These are phyloP conservation scores for Paraconiothyrium sp. DNA, from an alignment of 2,329 filamentous ascomycete genomes.

Conservation along the genomic window DNA sequence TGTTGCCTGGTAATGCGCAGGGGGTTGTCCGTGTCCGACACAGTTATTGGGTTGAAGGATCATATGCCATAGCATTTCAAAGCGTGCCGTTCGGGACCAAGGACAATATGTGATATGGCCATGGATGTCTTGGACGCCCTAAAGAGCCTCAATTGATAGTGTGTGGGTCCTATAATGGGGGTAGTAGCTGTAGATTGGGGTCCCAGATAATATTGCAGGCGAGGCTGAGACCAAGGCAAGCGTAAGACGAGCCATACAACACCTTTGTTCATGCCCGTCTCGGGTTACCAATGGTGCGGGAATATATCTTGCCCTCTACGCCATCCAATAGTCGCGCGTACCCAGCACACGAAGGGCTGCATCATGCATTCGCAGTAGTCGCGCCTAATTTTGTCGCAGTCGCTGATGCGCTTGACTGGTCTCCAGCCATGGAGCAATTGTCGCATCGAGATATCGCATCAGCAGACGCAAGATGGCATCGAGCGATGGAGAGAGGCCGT, in stretches of 20 bases:
- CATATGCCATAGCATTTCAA: slow-evolving; percentile 21
- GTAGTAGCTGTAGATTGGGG: slow-evolving; percentile 1
- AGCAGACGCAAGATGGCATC: slow-evolving; percentile 12
- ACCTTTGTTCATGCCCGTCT: slow-evolving; percentile 20
- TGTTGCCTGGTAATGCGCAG: slow-evolving; percentile 29
- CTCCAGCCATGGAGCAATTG: neutral
- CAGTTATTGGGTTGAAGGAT: slow-evolving; percentile 21
- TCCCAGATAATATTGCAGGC: slow-evolving; percentile 6
- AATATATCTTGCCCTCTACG: slow-evolving; percentile 15
- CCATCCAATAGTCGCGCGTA: slow-evolving; percentile 12
- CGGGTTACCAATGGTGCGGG: slow-evolving; percentile 30
- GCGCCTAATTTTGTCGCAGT: slow-evolving; percentile 13
- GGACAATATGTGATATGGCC: slow-evolving; percentile 8
- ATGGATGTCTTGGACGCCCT: slow-evolving; percentile 14
- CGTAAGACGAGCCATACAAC: slow-evolving; percentile 19
- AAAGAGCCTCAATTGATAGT: slow-evolving; percentile 16
- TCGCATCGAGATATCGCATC: slow-evolving; percentile 1
- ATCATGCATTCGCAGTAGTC: slow-evolving; percentile 18
- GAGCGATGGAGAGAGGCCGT: slow-evolving; percentile 2
- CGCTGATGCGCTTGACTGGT: neutral
- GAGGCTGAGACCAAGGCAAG: slow-evolving; percentile 20
- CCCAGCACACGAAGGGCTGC: slow-evolving; percentile 25
- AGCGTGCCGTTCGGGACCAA: slow-evolving; percentile 18
- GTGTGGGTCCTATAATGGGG: slow-evolving; percentile 10
- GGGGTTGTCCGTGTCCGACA: slow-evolving; percentile 17